Conservation (phyloP, 179 eudicot genomes). For the Sideroxylon spinosum region DNA sequence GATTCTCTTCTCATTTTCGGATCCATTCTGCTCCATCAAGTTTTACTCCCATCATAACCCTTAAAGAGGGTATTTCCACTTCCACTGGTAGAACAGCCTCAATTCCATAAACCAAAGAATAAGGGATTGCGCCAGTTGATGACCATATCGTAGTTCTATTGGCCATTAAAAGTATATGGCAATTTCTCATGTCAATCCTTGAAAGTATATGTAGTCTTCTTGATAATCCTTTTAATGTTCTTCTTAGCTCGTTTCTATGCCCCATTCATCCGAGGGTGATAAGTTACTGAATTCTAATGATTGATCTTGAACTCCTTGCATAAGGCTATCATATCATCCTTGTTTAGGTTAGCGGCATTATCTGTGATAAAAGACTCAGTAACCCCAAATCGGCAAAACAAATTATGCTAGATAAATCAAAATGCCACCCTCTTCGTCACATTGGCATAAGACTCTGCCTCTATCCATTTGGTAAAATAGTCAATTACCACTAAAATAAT, state of each 20-base stretch:
- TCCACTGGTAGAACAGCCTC: not conserved
- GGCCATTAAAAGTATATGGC: slow-evolving; percentile 8
- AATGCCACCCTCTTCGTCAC: not conserved
- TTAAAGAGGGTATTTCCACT: not conserved
- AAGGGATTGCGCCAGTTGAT: not conserved
- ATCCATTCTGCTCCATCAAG: not conserved
- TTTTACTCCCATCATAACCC: not conserved
- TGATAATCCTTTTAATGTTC: not conserved
- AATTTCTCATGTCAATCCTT: slow-evolving; percentile 1
- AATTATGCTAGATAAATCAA: not conserved
- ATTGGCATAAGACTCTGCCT: not conserved
- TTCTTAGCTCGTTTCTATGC: slow-evolving; percentile 1
- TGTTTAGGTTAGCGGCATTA: not conserved
- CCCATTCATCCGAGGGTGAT: not conserved
- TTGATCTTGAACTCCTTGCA: not conserved
- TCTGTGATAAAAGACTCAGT: not conserved
- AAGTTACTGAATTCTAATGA: not conserved
- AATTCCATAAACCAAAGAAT: slow-evolving; percentile 13
- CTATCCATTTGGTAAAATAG: not conserved
- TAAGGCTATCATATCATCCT: not conserved
- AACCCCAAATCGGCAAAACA: not conserved
- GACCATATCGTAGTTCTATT: not conserved
- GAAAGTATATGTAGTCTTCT: not conserved
- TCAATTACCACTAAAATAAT: slow-evolving; percentile 7
- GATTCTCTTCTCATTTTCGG: not conserved